Evolutionary conservation across 1,284 basidiomycete species (phyloP).

Genomic region (Marasmius tenuissimus): DNA sequence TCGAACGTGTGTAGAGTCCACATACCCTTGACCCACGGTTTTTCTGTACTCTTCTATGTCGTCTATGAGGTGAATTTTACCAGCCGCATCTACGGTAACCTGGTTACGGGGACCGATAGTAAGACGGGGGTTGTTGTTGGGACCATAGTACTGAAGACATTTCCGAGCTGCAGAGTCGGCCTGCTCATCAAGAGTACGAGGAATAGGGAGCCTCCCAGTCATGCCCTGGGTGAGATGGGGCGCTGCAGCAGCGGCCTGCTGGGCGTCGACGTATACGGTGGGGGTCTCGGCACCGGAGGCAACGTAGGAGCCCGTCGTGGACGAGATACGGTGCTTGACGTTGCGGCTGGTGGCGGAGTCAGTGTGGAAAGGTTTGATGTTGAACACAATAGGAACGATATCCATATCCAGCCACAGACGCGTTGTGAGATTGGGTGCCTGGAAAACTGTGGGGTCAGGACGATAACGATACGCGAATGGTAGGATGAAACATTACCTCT

Average conservation of each 20-base stretch:
- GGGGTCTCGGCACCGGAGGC: conserved; percentile 75
- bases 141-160: conserved; percentile 78
- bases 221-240: conserved; percentile 46
- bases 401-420: conserved; percentile 76
- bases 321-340: conserved; percentile 76
- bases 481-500: conserved; percentile 29
- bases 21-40: conserved; percentile 57
- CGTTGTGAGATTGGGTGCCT: conserved; percentile 76
- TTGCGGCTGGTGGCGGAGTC: conserved; percentile 73
- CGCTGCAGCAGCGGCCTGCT: conserved; percentile 26
- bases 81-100: conserved; percentile 76
- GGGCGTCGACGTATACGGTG: conserved; percentile 51
- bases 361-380: conserved; percentile 79
- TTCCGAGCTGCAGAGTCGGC: conserved; percentile 83
- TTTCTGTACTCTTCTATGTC: conserved; percentile 71
- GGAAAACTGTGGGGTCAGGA: conserved; percentile 17
- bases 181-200: conserved; percentile 77
- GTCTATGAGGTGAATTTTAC: conserved; percentile 78
- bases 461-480: conserved; percentile 5
- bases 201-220: conserved; percentile 63
- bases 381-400: conserved; percentile 79
- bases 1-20: background rate
- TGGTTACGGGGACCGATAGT: conserved; percentile 78
- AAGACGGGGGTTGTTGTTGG: conserved; percentile 76
- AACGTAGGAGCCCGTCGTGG: conserved; percentile 71